phyloP scores from a whole-genome alignment of 805 yeast genomes.

The Yarrowia keelungensis region DNA sequence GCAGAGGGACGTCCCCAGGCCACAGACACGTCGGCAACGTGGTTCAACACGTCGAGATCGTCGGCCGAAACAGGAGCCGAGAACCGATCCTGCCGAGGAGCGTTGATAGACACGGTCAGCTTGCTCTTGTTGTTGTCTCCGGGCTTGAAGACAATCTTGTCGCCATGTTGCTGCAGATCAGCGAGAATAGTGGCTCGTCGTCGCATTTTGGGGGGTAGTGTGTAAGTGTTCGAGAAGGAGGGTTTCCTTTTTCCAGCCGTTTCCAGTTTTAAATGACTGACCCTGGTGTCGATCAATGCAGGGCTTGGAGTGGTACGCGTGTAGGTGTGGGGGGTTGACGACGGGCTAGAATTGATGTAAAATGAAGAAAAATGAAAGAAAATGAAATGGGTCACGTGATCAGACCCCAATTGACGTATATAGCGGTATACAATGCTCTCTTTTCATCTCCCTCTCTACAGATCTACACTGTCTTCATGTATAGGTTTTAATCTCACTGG shows the following conservation, averaged over 20 bases:
- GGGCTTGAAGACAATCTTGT: conserved; percentile 17
- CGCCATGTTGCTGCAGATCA: conserved; percentile 13
- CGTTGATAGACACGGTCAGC: conserved; percentile 25
- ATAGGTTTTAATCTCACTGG: not conserved
- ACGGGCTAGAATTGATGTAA: too few relatives aligned
- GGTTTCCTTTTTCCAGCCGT: conserved; percentile 8
- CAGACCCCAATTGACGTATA: not conserved
- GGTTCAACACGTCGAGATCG: conserved; percentile 25
- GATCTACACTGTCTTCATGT: not conserved
- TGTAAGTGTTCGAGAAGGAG: not conserved
- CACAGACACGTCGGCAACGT: conserved; percentile 31
- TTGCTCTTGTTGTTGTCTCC: conserved; percentile 31
- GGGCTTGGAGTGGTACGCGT: conserved; percentile 9
- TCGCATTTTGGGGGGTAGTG: conserved; percentile 2
- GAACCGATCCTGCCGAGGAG: conserved; percentile 34
- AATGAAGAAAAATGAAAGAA: too few relatives aligned
- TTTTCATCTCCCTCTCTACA: not conserved
- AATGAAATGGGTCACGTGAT: too few relatives aligned
- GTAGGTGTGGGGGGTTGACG: not conserved
- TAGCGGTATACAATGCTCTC: not conserved
- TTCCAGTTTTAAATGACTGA: not conserved
- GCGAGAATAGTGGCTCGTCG: conserved; percentile 22
- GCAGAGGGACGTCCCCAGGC: conserved; percentile 24
- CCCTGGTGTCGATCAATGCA: conserved; percentile 38
- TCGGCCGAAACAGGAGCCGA: not conserved